phyloP scores from a whole-genome alignment of 2,329 filamentous ascomycete species.

The Aspergillus eucalypticola region DNA sequence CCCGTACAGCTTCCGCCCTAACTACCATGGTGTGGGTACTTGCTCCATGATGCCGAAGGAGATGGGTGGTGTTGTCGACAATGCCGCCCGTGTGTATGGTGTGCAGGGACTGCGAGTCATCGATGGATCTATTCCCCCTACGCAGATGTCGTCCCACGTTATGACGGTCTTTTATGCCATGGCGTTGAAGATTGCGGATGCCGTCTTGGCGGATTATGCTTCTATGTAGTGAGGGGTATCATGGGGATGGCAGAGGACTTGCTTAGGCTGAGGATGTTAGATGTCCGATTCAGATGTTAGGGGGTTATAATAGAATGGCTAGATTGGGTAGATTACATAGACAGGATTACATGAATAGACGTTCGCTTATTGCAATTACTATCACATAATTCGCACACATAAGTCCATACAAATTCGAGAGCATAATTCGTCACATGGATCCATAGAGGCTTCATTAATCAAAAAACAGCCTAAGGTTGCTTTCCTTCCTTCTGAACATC shows the following conservation, averaged over 20 bases:
- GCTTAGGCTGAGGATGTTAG: neutral
- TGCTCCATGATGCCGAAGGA: slow-evolving; percentile 37
- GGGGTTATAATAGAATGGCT: neutral
- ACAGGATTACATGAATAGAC: neutral
- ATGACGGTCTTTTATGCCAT: slow-evolving; percentile 35
- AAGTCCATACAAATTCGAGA: no score
- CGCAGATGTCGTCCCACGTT: slow-evolving; percentile 34
- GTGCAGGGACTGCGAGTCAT: slow-evolving; percentile 37
- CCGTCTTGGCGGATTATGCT: slow-evolving; percentile 10
- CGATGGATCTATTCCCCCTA: slow-evolving; percentile 40
- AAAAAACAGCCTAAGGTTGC: no score
- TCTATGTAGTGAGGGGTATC: neutral
- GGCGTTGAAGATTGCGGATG: slow-evolving; percentile 28
- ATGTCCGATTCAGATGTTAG: neutral
- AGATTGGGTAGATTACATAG: neutral
- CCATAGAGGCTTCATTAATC: no score
- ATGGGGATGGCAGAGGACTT: no score
- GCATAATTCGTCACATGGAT: no score
- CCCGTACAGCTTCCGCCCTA: slow-evolving; percentile 27
- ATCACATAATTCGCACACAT: no score
- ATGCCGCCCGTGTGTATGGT: slow-evolving; percentile 32
- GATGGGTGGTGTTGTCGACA: slow-evolving; percentile 36
- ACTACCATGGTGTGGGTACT: slow-evolving; percentile 34
- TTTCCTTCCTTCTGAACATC: no score
- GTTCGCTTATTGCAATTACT: neutral